Evolutionary conservation across 768 basidiomycete species (phyloP), one percentile per base, ranked within the genome.

Genomic region (Xanthoconium stramineum): DNA sequence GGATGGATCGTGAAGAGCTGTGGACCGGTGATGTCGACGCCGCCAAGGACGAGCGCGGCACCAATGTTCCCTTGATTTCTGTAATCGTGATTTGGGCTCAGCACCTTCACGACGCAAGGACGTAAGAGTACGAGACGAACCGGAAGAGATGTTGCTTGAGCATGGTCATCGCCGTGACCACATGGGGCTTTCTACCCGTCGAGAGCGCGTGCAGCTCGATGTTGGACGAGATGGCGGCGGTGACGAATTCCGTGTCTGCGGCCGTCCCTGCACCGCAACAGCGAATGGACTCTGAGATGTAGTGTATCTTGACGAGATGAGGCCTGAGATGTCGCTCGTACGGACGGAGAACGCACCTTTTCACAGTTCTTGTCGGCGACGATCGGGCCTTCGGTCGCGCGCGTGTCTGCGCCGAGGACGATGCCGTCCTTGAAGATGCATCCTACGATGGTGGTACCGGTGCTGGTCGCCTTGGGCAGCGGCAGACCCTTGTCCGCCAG

Each of bases 361-460:
- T 98, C 97, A 74, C 97, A 99, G 76, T 99, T 99, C 83, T 99
- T 98, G 78, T 98, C 96, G 0, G 93, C 93, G 29, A 99, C 92
- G 61, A 98, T 98, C 24, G 83, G 82, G 1, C 96, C 97, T 58
- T 87, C 91, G 0, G 97, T 98, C 5, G 97, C 95, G 64, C 96
- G 81, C 1, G 97, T 99, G 73, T 98, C 97, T 14, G 97, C 97
- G 45, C 96, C 97, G 6, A 99, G 82, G 17, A 96, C 83, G 62
- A 99, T 86, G 6, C 97, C 97, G 67, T 92, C 91, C 62, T 86
- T 87, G 74, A 89, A 98, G 53, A 97, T 74, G 67, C 93, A 93
- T 29, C 97, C 97, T 17, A 99, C 97, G 77, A 99, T 98, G 47
- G 96, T 99, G 5, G 96, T 99, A 64, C 94, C 95, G 1, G 91